Conservation (phyloP, 139 green algal species). For the Closterium sp. region DNA sequence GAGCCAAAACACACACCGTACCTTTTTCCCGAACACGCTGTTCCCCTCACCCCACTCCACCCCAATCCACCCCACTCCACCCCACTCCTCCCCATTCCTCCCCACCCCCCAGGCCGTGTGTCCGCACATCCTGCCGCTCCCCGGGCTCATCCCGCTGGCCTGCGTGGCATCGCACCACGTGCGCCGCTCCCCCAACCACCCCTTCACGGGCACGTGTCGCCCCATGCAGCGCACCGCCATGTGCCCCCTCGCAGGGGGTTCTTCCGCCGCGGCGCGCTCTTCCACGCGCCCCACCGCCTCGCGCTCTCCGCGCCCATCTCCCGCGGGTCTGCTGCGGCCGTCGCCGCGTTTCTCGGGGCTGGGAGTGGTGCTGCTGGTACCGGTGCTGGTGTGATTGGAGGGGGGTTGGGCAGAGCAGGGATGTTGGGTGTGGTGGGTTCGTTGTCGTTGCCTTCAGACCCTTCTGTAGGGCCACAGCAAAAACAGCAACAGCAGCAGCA, state of each 20-base stretch:
- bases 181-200: not conserved
- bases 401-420: too few species aligned
- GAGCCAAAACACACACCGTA: not conserved
- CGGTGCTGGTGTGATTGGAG: not conserved
- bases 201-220: not conserved
- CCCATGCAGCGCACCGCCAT: conserved; percentile 7
- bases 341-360: not conserved
- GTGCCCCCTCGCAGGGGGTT: not conserved
- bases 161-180: not conserved
- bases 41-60: not conserved
- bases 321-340: not conserved
- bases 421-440: too few species aligned
- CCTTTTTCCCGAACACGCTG: not conserved
- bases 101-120: not conserved
- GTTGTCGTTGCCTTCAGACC: too few species aligned
- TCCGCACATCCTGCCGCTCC: conserved; percentile 4
- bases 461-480: not conserved
- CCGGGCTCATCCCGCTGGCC: not conserved
- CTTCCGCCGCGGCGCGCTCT: not conserved
- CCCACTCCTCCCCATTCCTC: not conserved
- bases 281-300: not conserved
- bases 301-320: not conserved
- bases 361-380: not conserved
- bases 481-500: not conserved
- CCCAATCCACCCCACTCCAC: not conserved